Evolutionary conservation across 139 green algal genomes (phyloP), one percentile per base, ranked within the genome.

Genomic region (Haematococcus lacustris): DNA sequence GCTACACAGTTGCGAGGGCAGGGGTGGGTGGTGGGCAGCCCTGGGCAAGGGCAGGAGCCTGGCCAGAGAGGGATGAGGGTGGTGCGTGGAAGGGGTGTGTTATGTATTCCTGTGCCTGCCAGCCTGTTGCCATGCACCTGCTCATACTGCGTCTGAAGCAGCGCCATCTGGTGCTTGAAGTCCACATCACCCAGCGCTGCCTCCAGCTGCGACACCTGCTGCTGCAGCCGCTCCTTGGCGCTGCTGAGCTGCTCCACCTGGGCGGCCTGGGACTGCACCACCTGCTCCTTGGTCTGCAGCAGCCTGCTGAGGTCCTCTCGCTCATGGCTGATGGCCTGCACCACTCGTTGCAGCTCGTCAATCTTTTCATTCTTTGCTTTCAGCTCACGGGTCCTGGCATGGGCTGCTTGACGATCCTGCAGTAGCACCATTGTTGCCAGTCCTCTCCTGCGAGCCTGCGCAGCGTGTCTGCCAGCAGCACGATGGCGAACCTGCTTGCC

Each of bases 141-240:
- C 35, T 84, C 78, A 3, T 76, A 71, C 71, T 84, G 78, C 21
- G 74, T 78, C 32, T 73, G 74, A 60, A 80, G 68, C 51, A 84
- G 71, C 50, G 78, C 74, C 67, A 78, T 43, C 60, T 77, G 74
- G 66, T 37, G 62, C 40, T 65, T 66, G 50, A 39, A 79, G 66
- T 84, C 78, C 57, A 68, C 68, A 50, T 71, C 70, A 23, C 66
- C 61, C 6, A 78, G 37, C 0, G 70, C 70, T 17, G 40, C 38
- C 34, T 80, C 74, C 57, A 84, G 50, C 59, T 78, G 67, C 3
- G 17, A 32, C 13, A 78, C 62, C 1, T 70, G 66, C 38, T 73
- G 50, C 35, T 78, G 61, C 33, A 80, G 66, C 66, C 73, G 25
- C 0, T 51, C 53, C 67, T 38, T 64, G 4, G 68, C 68, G 1